Conservation (phyloP, 2,329 filamentous ascomycete genomes). For the Trichoderma sp. region DNA sequence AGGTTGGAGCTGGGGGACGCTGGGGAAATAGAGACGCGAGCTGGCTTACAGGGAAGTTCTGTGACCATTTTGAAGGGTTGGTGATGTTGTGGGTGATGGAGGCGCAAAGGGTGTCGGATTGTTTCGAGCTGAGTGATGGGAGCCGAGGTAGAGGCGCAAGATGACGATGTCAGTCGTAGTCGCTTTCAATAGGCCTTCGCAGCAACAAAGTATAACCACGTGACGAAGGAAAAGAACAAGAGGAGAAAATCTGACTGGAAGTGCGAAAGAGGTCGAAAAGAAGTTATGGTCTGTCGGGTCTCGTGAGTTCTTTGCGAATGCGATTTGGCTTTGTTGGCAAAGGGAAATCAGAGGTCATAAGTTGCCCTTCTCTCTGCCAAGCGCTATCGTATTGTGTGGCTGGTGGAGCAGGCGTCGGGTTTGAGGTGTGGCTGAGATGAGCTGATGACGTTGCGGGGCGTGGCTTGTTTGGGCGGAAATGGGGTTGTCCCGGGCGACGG, state of each 20-base stretch:
- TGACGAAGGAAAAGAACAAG: background rate
- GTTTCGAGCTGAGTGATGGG: background rate
- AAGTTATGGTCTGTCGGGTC: conserved; percentile 19
- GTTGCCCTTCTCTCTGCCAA: background rate
- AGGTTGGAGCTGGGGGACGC: background rate
- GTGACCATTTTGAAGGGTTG: conserved; percentile 46
- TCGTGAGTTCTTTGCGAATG: conserved; percentile 25
- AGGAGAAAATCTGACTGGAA: background rate
- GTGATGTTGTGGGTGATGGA: background rate
- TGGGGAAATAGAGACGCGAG: background rate
- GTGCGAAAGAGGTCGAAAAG: background rate
- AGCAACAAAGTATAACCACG: background rate
- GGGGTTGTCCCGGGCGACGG: conserved; percentile 27
- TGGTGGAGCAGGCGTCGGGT: background rate
- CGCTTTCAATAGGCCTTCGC: too few species aligned
- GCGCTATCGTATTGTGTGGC: conserved; percentile 14
- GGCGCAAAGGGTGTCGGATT: conserved; percentile 9
- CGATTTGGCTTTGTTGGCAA: background rate
- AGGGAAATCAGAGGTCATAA: too few species aligned
- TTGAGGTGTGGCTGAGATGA: background rate
- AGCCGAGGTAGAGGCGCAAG: background rate
- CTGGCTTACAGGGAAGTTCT: conserved; percentile 52
- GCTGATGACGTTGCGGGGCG: conserved; percentile 25
- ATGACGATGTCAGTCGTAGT: background rate
- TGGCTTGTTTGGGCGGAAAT: conserved; percentile 21